A percentile compares a stretch with the other conserved stretches of the same genome.
Evolutionary conservation across 352 stramenopile species (phyloP).

Genomic region (Globisporangium apiculatum): DNA sequence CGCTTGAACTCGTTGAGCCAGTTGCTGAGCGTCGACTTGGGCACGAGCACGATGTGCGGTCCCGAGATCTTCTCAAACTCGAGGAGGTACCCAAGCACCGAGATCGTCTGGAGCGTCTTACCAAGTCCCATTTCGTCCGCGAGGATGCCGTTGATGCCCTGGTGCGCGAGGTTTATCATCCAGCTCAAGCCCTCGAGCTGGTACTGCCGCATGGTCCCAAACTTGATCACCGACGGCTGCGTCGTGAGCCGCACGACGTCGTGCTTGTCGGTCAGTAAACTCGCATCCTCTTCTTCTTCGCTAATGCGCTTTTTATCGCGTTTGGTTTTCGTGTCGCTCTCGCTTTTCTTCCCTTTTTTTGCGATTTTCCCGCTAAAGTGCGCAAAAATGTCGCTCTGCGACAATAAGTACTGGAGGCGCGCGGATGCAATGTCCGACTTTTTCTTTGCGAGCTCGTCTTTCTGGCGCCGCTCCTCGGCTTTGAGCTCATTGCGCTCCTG

Average conservation of each 20-base stretch:
- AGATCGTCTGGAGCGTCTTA: constrained; percentile 95
- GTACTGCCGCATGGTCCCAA: constrained; percentile 96
- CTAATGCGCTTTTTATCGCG: constrained; percentile 62
- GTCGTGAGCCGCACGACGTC: constrained; percentile 90
- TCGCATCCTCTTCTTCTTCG: constrained; percentile 78
- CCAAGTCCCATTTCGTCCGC: constrained; percentile 98
- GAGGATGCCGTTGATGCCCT: constrained; percentile 98
- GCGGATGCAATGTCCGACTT: constrained; percentile 76
- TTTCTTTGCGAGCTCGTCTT: constrained; percentile 70
- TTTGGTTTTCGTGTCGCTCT: constrained; percentile 45
- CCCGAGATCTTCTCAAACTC: constrained; percentile 83
- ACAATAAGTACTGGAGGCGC: constrained; percentile 92
- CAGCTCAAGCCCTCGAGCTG: constrained; percentile 98
- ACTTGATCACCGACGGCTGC: constrained; percentile 90
- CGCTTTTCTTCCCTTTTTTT: constrained; percentile 52
- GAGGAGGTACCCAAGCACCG: constrained; percentile 75
- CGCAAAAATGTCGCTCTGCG: constrained; percentile 96
- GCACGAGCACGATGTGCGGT: constrained; percentile 92
- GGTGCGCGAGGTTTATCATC: constrained; percentile 98
- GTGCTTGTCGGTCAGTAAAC: constrained; percentile 67
- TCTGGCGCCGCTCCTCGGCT: constrained; percentile 70
- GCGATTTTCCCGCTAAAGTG: constrained; percentile 93
- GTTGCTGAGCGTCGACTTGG: constrained; percentile 91
- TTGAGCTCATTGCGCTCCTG: constrained; percentile 64
- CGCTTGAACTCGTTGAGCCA: constrained; percentile 92